Conservation (phyloP, 352 stramenopile genomes). For the Phytophthora kernoviae region DNA sequence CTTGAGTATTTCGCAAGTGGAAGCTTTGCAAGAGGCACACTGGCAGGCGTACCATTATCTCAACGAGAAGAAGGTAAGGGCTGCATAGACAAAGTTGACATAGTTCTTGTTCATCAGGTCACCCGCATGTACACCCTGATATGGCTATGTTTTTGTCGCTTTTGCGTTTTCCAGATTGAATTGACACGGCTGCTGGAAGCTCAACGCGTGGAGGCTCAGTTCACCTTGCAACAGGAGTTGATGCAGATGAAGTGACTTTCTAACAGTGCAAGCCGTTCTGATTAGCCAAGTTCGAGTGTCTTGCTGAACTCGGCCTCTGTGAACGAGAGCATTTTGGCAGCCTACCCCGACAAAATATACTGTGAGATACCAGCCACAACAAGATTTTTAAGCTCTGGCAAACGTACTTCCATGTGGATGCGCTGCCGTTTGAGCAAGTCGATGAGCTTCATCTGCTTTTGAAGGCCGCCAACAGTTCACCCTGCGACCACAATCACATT, state of each 20-base stretch:
- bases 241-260: conserved; percentile 46
- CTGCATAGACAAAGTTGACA: background rate
- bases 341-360: conserved; percentile 30
- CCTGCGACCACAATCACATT: conserved; percentile 27
- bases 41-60: conserved; percentile 82
- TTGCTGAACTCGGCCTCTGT: conserved; percentile 86
- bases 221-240: conserved; percentile 70
- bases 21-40: conserved; percentile 82
- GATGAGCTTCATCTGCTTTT: conserved; percentile 91
- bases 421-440: conserved; percentile 85
- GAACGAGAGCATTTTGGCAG: conserved; percentile 87
- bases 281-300: conserved; percentile 64
- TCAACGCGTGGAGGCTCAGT: conserved; percentile 70
- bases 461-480: conserved; percentile 73
- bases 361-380: conserved; percentile 8
- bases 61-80: conserved; percentile 79
- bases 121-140: background rate
- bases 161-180: conserved; percentile 53
- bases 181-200: conserved; percentile 76
- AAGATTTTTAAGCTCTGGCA: background rate
- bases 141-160: conserved; percentile 5
- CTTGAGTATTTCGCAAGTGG: conserved; percentile 85
- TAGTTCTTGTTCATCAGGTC: background rate
- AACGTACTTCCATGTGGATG: conserved; percentile 83
- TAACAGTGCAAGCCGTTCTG: background rate